Evolutionary conservation across 2,329 filamentous ascomycete species (phyloP), one percentile per base, ranked within the genome.

Genomic region (Fusarium sterilihyphosum): DNA sequence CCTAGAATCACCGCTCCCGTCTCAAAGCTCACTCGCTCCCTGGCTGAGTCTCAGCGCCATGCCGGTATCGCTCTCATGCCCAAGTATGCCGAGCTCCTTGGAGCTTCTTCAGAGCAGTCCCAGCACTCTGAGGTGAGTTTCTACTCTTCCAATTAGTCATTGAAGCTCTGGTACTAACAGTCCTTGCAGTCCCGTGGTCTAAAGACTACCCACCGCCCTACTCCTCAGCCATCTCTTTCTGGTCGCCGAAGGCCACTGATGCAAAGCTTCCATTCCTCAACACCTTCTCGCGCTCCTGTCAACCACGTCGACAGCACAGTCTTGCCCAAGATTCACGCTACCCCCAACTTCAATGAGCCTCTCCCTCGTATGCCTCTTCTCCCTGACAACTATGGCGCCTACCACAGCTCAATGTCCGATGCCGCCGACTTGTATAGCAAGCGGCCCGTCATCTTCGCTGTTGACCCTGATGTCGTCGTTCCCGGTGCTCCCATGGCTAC

Each of bases 191-290:
- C 83, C 63, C 85, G 86, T 68, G 78, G 80, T 77, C 82, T 87
- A 72, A 84, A 84, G 61, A 86, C 85, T 69, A 82, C 84, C 64
- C 86, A 88, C 78, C 85, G 86, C 61, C 86, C 86, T 56, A 84
- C 84, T 14, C 83, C 85, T 31, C 83, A 84, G 64, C 84, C 84
- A 70, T 82, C 86, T 69, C 80, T 85, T 76, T 74, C 83, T 80
- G 81, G 83, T 78, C 85, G 85, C 73, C 82, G 83, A 67, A 83
- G 87, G 77, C 90, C 89, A 46, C 82, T 92, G 64, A 92, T 92
- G 90, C 90, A 92, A 83, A 89, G 88, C 78, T 91, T 92, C 84
- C 84, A 84, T 77, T 85, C 86, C 29, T 85, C 86, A 24, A 81
- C 86, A 12, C 80, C 86, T 22, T 82, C 85, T 7, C 80, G 84